Evolutionary conservation across 1,139 yeast species (phyloP).

Genomic region (Taiozyma sp.): DNA sequence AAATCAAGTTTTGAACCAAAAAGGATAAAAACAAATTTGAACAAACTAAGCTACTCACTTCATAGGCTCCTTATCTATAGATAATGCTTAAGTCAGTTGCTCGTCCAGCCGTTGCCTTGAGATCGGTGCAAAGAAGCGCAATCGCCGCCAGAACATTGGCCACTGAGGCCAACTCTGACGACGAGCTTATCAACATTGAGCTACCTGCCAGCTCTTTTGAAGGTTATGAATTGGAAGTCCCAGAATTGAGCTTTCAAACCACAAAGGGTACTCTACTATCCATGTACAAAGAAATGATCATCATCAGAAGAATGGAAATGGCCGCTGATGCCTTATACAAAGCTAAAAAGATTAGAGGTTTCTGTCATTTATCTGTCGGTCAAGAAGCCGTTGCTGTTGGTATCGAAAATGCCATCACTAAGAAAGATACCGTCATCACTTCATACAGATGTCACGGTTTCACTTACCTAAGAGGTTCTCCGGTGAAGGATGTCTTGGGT

Average conservation of each 20-base stretch:
- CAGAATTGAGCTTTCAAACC: slow-evolving; percentile 67
- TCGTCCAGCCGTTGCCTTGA: slow-evolving; percentile 2
- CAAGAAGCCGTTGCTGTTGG: slow-evolving; percentile 99
- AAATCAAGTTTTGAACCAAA: not conserved
- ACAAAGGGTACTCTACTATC: slow-evolving; percentile 75
- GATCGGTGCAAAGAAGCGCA: slow-evolving; percentile 4
- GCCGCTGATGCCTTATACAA: slow-evolving; percentile 97
- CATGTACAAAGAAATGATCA: slow-evolving; percentile 95
- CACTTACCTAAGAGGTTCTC: slow-evolving; percentile 92
- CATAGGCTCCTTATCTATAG: not conserved
- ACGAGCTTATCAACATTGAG: slow-evolving; percentile 22
- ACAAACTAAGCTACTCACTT: not conserved
- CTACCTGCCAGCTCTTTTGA: slow-evolving; percentile 81
- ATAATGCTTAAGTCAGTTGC: slow-evolving; percentile 5
- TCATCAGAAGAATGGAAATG: slow-evolving; percentile 97
- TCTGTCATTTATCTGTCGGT: slow-evolving; percentile 98
- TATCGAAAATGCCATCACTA: slow-evolving; percentile 88
- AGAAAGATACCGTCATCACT: slow-evolving; percentile 83
- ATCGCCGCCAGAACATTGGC: slow-evolving; percentile 20
- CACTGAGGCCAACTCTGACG: slow-evolving; percentile 17
- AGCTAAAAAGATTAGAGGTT: slow-evolving; percentile 97
- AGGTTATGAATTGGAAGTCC: slow-evolving; percentile 78
- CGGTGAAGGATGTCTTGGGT: slow-evolving; percentile 86
- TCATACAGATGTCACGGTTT: slow-evolving; percentile 99
- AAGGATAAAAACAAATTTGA: not conserved